These are phyloP conservation scores for Prunus dulcis DNA, from an alignment of 306 rosid species.

Conservation along the genomic window DNA sequence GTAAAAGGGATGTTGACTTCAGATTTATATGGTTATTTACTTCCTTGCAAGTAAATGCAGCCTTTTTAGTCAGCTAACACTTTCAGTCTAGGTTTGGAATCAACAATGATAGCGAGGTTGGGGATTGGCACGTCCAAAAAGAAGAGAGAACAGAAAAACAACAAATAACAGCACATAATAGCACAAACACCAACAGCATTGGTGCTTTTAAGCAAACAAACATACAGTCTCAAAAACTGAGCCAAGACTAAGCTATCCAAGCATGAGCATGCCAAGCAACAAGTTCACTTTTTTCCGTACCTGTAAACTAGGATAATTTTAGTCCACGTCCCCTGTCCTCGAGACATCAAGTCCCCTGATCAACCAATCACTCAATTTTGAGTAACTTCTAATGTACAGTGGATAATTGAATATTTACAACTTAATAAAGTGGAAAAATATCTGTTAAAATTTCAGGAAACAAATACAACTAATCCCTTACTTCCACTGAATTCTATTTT, in stretches of 20 bases:
- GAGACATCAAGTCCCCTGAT: slow-evolving; percentile 83
- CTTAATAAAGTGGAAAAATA: too few species aligned
- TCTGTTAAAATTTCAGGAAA: background rate
- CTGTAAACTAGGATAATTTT: slow-evolving; percentile 77
- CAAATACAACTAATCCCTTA: slow-evolving; percentile 19
- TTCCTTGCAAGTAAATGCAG: background rate
- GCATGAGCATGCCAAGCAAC: slow-evolving; percentile 16
- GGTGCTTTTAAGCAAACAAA: background rate
- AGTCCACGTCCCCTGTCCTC: slow-evolving; percentile 74
- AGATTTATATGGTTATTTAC: background rate
- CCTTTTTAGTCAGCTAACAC: background rate
- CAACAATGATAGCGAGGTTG: background rate
- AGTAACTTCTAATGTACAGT: slow-evolving; percentile 11
- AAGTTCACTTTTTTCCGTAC: slow-evolving; percentile 39
- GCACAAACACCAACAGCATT: background rate
- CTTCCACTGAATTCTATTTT: slow-evolving; percentile 97
- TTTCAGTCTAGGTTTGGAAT: background rate
- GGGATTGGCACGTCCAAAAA: slow-evolving; percentile 1
- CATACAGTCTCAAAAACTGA: background rate
- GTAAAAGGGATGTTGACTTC: background rate
- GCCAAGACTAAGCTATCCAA: background rate
- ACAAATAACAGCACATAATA: background rate
- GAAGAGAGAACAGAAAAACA: background rate
- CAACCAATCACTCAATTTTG: slow-evolving; percentile 32
- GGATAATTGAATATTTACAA: slow-evolving; percentile 3